phyloP scores from a whole-genome alignment of 2,329 filamentous ascomycete genomes.

The Monilinia vaccinii-corymbosi region DNA sequence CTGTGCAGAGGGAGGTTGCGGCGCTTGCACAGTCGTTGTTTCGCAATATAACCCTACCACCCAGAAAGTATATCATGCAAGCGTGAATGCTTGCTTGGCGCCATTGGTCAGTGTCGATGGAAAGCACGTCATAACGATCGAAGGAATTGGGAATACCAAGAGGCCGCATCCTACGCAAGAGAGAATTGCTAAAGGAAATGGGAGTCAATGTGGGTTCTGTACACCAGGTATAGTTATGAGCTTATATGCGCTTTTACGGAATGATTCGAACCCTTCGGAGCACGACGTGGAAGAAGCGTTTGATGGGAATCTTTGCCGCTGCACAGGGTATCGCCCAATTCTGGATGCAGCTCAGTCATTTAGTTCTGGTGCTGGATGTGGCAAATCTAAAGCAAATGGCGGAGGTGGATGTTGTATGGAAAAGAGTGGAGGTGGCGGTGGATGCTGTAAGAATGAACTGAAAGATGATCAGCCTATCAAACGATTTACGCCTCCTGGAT shows the following conservation, averaged over 20 bases:
- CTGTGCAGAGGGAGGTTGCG: constrained; percentile 92
- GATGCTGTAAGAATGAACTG: constrained; percentile 59
- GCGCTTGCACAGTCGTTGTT: constrained; percentile 90
- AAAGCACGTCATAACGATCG: constrained; percentile 96
- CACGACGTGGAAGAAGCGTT: constrained; percentile 92
- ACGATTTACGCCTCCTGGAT: constrained; percentile 74
- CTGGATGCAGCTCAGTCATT: constrained; percentile 91
- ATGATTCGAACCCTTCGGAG: constrained; percentile 67
- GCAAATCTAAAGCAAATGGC: constrained; percentile 40
- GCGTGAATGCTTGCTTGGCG: constrained; percentile 90
- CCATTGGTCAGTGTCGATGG: constrained; percentile 89
- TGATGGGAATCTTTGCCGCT: constrained; percentile 89
- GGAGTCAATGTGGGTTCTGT: constrained; percentile 88
- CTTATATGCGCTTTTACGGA: constrained; percentile 83
- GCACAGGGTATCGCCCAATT: constrained; percentile 91
- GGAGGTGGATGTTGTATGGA: constrained; percentile 65
- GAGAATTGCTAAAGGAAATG: constrained; percentile 81
- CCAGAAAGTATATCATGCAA: constrained; percentile 88
- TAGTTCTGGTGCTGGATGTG: constrained; percentile 41
- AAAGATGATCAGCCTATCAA: constrained; percentile 47
- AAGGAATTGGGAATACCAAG: constrained; percentile 86
- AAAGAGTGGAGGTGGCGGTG: constrained; percentile 39
- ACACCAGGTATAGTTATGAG: constrained; percentile 98
- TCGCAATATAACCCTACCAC: constrained; percentile 83
- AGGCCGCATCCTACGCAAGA: constrained; percentile 85